Evolutionary conservation across 2,329 filamentous ascomycete species (phyloP).

Genomic region (Aspergillus pseudoterreus): DNA sequence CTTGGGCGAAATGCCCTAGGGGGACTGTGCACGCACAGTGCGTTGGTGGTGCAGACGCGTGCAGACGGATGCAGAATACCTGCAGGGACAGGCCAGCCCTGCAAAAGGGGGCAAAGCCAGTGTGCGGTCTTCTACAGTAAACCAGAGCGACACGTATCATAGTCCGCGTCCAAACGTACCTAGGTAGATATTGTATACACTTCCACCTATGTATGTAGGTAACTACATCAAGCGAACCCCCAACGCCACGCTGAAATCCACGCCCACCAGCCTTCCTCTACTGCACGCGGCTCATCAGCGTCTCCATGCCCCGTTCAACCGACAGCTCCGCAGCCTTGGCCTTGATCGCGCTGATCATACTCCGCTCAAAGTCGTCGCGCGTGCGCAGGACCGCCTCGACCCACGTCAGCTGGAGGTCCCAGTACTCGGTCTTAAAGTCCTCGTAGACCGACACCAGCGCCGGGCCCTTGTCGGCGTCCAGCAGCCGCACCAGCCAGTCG

Average conservation of each 20-base stretch:
- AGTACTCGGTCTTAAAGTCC: constrained; percentile 78
- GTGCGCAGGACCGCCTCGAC: constrained; percentile 85
- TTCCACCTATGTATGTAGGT: too few species aligned
- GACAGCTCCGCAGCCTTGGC: constrained; percentile 80
- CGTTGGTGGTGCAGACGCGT: too few species aligned
- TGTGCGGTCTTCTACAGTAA: too few species aligned
- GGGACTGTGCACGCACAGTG: too few species aligned
- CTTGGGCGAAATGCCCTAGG: too few species aligned
- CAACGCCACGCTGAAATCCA: constrained; percentile 18
- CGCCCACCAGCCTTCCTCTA: constrained; percentile 37
- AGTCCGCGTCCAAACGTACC: too few species aligned
- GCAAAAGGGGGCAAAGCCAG: too few species aligned
- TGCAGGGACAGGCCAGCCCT: too few species aligned
- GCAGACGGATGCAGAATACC: too few species aligned
- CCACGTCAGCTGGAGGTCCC: constrained; percentile 93
- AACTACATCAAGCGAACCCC: constrained; percentile 7
- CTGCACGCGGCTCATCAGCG: constrained; percentile 91
- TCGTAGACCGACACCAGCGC: constrained; percentile 74
- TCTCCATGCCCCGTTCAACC: constrained; percentile 76
- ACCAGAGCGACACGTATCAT: too few species aligned
- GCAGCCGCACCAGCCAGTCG: constrained; percentile 73
- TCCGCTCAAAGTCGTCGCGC: constrained; percentile 89
- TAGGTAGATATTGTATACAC: too few species aligned
- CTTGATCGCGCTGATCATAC: constrained; percentile 86
- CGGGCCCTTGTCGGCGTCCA: constrained; percentile 70